Evolutionary conservation across 1,139 yeast species (phyloP).

Genomic region (Pneumocystis murina): DNA sequence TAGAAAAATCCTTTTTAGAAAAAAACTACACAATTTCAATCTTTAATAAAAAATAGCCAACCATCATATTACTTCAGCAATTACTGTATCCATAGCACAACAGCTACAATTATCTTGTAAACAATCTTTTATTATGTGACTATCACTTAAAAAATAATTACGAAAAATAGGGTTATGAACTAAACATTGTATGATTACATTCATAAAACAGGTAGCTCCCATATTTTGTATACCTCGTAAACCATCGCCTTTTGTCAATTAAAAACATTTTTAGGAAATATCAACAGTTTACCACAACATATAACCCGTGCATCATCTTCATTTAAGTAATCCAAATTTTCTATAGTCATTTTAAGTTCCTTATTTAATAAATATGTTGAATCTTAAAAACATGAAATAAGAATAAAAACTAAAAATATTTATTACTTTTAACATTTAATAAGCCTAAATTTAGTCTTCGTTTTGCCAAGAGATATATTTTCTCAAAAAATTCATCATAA

Average conservation of each 20-base stretch:
- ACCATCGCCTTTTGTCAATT: constrained; percentile 43
- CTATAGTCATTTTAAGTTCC: background rate
- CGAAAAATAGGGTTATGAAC: constrained; percentile 79
- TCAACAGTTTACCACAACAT: constrained; percentile 9
- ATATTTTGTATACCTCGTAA: constrained; percentile 76
- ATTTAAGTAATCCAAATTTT: background rate
- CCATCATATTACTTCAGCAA: constrained; percentile 29
- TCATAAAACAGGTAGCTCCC: constrained; percentile 95
- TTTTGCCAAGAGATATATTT: constrained; percentile 25
- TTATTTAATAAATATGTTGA: background rate
- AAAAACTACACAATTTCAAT: background rate
- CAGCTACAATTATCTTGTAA: constrained; percentile 47
- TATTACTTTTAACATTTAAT: background rate
- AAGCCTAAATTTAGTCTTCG: constrained; percentile 18
- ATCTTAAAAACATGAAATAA: background rate
- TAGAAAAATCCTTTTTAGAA: background rate
- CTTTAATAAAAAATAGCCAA: constrained; percentile 21
- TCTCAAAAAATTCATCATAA: constrained; percentile 43
- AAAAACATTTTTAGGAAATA: constrained; percentile 35
- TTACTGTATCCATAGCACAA: constrained; percentile 69
- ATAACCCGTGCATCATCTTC: constrained; percentile 7
- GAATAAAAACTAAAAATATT: background rate
- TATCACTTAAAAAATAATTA: constrained; percentile 59
- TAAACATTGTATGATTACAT: constrained; percentile 70
- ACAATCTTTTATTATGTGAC: constrained; percentile 30